Evolutionary conservation across 1,284 basidiomycete genomes (phyloP), one percentile per base, ranked within the genome.

Genomic region (Rhodotorula sp.): DNA sequence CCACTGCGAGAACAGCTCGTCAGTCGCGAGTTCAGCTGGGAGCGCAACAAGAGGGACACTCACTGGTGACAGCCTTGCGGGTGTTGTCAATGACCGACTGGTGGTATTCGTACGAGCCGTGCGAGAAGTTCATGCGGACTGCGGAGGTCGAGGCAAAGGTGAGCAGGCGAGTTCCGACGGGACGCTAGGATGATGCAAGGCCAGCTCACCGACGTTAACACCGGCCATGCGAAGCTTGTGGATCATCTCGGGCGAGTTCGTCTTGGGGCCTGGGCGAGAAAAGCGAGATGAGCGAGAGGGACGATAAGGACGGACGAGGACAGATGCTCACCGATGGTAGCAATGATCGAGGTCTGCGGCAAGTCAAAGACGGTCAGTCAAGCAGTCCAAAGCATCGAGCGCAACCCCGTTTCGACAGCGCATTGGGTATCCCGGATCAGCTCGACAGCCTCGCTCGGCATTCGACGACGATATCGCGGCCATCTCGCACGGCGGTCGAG

Each of bases 71-170:
- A 83, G 91, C 89, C 79, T 88, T 88, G 77, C 93, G 87, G 61
- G 92, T 90, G 84, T 97, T 96, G 84, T 97, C 92, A 79, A 98
- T 92, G 75, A 97, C 94, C 75, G 90, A 93, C 84, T 97, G 92
- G 83, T 98, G 94, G 82, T 94, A 96, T 78, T 93, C 92, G 82
- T 98, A 94, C 67, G 89, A 90, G 65, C 93, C 93, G 87, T 96
- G 93, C 65, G 93, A 95, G 81, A 95, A 95, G 86, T 97, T 96
- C 93, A 96, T 96, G 82, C 94, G 92, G 71, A 96, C 94, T 95
- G 77, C 3, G 48, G 67, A 32, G 49, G 39, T 15, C 13, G 30
- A 56, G 9, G 29, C n/a, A 20, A 34, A 34, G 27, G 52, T 59
- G n/a, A 51, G 27, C 36, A 17, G 19, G 24, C 24, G 15, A 15